Evolutionary conservation across 192 early-diverging fungal genomes (phyloP).

Genomic region (Podila epigama): DNA sequence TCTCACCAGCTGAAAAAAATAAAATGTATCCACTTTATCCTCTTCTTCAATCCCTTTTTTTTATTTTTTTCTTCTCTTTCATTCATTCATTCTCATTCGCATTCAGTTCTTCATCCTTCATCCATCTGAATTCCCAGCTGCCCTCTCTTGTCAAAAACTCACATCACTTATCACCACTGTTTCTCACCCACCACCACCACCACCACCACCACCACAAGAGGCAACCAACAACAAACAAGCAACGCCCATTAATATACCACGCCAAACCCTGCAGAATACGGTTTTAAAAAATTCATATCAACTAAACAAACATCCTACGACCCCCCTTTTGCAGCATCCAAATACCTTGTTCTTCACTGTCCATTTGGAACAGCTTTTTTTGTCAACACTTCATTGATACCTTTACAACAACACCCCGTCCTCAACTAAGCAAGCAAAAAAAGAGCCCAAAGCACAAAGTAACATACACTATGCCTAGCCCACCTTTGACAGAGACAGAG

Average conservation of each 20-base stretch:
- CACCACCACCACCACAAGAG: not conserved
- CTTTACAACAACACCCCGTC: not conserved
- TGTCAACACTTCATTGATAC: too few relatives aligned
- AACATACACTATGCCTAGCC: slow-evolving; percentile 7
- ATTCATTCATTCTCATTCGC: not conserved
- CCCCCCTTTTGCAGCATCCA: too few relatives aligned
- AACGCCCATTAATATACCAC: not conserved
- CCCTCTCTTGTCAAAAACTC: not conserved
- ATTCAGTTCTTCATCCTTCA: not conserved
- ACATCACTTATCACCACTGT: not conserved
- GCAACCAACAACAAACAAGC: not conserved
- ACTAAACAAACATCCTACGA: not conserved
- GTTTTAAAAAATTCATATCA: not conserved
- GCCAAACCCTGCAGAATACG: too few relatives aligned
- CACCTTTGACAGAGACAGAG: slow-evolving; percentile 40
- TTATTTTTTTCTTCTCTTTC: not conserved
- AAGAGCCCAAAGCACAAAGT: not conserved
- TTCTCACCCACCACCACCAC: not conserved
- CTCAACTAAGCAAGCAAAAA: not conserved
- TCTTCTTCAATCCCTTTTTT: too few relatives aligned
- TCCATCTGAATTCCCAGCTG: too few relatives aligned
- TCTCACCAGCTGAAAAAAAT: not conserved
- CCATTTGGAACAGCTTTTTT: too few relatives aligned
- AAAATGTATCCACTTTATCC: not conserved
- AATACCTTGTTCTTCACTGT: too few relatives aligned